A percentile compares a stretch with the other conserved stretches of the same genome.
phyloP scores from a whole-genome alignment of 495 filamentous ascomycete species.

The Jackrogersella minutella region DNA sequence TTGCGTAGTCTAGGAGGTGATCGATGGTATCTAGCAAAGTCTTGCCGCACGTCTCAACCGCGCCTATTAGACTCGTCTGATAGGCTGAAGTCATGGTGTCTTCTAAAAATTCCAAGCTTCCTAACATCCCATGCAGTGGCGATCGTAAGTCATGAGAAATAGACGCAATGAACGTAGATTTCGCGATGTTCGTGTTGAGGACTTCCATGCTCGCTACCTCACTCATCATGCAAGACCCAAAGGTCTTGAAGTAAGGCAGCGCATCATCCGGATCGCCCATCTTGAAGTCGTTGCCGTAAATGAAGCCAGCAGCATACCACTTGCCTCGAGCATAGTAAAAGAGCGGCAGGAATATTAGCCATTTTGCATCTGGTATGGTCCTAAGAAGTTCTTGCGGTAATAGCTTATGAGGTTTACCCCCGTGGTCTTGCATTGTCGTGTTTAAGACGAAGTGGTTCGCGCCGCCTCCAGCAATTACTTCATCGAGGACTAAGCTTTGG shows the following conservation, averaged over 20 bases:
- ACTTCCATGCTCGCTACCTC: constrained; percentile 63
- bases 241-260: constrained; percentile 57
- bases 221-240: constrained; percentile 68
- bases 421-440: neutral
- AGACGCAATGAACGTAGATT: constrained; percentile 75
- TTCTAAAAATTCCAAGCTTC: constrained; percentile 73
- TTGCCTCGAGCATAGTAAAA: constrained; percentile 74
- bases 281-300: constrained; percentile 65
- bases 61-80: constrained; percentile 72
- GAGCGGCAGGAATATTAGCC: constrained; percentile 66
- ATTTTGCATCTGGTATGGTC: constrained; percentile 61
- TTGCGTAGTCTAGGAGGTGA: constrained; percentile 73
- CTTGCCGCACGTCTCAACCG: constrained; percentile 76
- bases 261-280: constrained; percentile 48
- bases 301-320: constrained; percentile 74
- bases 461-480: constrained; percentile 25
- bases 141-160: constrained; percentile 81
- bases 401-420: constrained; percentile 18
- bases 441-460: constrained; percentile 7
- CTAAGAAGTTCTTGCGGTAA: constrained; percentile 35
- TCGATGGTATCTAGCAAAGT: constrained; percentile 83
- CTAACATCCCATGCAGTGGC: constrained; percentile 79
- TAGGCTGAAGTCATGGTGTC: constrained; percentile 59
- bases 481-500: constrained; percentile 17
- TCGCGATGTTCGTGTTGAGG: constrained; percentile 56